Percentiles rank a stretch among this genome's conserved stretches.
phyloP scores from a whole-genome alignment of 768 basidiomycete species.

The Boletus subparvulus region DNA sequence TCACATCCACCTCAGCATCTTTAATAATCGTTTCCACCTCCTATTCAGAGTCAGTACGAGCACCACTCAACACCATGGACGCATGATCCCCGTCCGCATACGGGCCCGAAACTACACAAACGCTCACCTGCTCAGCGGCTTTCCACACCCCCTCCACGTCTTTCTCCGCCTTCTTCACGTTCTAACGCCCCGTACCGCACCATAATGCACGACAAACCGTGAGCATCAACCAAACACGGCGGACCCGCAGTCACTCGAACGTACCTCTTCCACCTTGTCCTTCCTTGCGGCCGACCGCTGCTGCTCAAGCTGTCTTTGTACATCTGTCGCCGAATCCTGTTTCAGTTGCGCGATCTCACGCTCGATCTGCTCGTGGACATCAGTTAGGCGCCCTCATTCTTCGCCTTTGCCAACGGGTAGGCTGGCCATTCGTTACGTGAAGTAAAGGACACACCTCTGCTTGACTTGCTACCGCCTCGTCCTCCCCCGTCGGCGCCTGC shows the following conservation, averaged over 20 bases:
- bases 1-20: not conserved
- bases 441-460: conserved; percentile 11
- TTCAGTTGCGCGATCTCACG: conserved; percentile 21
- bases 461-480: conserved; percentile 1
- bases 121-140: conserved; percentile 12
- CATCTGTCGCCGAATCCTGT: conserved; percentile 22
- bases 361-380: conserved; percentile 18
- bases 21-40: conserved; percentile 4
- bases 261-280: conserved; percentile 9
- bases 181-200: not conserved
- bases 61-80: no score
- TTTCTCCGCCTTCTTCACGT: not conserved
- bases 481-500: not conserved
- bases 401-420: not conserved
- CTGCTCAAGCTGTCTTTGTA: conserved; percentile 19
- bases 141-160: conserved; percentile 7
- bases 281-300: conserved; percentile 13
- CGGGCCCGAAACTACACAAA: not conserved
- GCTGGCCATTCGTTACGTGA: not conserved
- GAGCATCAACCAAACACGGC: not conserved
- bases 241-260: not conserved
- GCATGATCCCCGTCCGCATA: not conserved
- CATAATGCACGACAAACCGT: not conserved
- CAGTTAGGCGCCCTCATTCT: not conserved
- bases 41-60: not conserved